Conservation (phyloP, 306 rosid genomes). For the Vigna unguiculata region DNA sequence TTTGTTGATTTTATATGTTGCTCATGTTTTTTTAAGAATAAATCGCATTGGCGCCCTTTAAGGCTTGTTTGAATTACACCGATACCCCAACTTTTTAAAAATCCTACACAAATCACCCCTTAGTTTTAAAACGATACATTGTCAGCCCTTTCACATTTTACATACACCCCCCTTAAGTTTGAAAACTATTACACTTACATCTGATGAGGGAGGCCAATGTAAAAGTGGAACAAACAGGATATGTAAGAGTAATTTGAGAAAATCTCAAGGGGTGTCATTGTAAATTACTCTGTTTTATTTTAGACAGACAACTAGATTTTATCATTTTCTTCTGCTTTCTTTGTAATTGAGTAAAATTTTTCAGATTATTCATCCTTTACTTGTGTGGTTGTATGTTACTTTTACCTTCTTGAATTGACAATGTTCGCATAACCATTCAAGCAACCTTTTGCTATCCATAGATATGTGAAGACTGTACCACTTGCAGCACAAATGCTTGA, state of each 20-base stretch:
- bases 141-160: too few species aligned
- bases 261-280: too few species aligned
- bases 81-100: too few species aligned
- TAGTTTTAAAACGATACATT: too few species aligned
- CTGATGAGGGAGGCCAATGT: too few species aligned
- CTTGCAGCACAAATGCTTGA: constrained; percentile 95
- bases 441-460: constrained; percentile 46
- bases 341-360: constrained; percentile 9
- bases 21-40: neutral
- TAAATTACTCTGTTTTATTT: neutral
- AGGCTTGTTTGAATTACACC: too few species aligned
- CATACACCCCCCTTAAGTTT: too few species aligned
- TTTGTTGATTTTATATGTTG: constrained; percentile 27
- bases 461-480: constrained; percentile 95
- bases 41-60: too few species aligned
- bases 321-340: neutral
- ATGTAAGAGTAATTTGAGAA: too few species aligned
- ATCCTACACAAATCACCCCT: too few species aligned
- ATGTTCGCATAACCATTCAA: constrained; percentile 4
- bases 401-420: constrained; percentile 36
- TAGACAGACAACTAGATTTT: neutral
- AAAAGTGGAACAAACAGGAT: too few species aligned
- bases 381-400: constrained; percentile 5
- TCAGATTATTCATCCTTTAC: constrained; percentile 33
- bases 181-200: too few species aligned